Percentiles rank a stretch among this genome's conserved stretches.
Evolutionary conservation across 352 stramenopile species (phyloP).

Genomic region (Globisporangium lucens): DNA sequence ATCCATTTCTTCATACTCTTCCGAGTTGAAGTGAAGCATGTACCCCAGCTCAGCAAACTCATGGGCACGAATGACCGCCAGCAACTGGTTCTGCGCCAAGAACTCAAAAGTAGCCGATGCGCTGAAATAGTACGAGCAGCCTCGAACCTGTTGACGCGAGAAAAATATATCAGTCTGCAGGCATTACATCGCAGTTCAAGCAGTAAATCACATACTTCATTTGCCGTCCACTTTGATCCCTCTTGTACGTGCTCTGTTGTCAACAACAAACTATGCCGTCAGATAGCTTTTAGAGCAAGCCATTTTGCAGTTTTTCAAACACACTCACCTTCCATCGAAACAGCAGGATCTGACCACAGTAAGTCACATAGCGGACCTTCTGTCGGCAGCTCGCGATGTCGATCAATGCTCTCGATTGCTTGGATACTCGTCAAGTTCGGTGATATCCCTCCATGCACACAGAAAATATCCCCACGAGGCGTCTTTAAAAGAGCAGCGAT

Average conservation of each 20-base stretch:
- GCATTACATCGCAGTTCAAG: not conserved
- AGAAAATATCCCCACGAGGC: conserved; percentile 49
- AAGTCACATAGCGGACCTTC: conserved; percentile 67
- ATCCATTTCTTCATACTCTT: conserved; percentile 44
- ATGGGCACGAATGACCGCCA: conserved; percentile 78
- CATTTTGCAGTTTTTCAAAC: not conserved
- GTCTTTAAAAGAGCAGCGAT: conserved; percentile 55
- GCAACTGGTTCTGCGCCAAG: conserved; percentile 54
- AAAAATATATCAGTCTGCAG: not conserved
- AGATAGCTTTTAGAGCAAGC: not conserved
- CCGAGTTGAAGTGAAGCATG: conserved; percentile 56
- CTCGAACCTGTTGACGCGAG: conserved; percentile 41
- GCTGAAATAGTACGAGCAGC: conserved; percentile 89
- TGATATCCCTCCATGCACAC: conserved; percentile 70
- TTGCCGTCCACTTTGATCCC: conserved; percentile 28
- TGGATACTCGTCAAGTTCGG: conserved; percentile 45
- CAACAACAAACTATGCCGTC: not conserved
- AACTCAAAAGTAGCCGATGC: conserved; percentile 71
- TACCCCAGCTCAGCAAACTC: conserved; percentile 75
- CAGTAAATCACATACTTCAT: conserved; percentile 20
- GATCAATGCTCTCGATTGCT: conserved; percentile 59
- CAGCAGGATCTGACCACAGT: conserved; percentile 64
- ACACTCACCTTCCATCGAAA: conserved; percentile 19
- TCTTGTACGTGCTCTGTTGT: conserved; percentile 2
- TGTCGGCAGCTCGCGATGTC: conserved; percentile 58